Conservation (phyloP, 768 basidiomycete genomes). For the Kwoniella europaea region DNA sequence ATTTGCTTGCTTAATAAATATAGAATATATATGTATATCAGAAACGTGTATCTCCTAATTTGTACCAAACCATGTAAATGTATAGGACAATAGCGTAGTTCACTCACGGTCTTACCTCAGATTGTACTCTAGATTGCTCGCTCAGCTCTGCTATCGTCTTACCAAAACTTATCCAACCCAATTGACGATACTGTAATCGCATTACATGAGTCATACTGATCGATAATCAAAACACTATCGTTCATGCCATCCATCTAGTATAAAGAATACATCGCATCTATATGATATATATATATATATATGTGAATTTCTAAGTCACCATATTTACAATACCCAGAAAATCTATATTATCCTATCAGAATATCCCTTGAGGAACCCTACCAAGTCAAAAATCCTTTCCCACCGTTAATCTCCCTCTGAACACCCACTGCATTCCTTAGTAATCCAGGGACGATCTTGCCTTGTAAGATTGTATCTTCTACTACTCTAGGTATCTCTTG, state of each 20-base stretch:
- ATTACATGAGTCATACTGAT: too few species aligned
- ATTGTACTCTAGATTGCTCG: not conserved
- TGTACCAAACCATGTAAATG: not conserved
- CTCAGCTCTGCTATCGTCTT: too few species aligned
- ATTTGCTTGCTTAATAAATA: not conserved
- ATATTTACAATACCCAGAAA: not conserved
- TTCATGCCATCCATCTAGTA: too few species aligned
- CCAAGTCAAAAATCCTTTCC: conserved; percentile 26
- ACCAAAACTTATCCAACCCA: too few species aligned
- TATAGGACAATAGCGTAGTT: not conserved
- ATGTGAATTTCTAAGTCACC: too few species aligned
- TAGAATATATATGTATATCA: not conserved
- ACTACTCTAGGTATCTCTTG: conserved; percentile 69
- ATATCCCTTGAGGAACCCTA: not conserved
- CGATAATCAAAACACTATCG: too few species aligned
- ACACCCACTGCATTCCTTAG: conserved; percentile 86
- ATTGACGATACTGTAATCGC: too few species aligned
- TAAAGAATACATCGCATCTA: too few species aligned
- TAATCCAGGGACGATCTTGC: conserved; percentile 80
- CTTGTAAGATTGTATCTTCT: conserved; percentile 81
- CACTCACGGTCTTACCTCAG: not conserved
- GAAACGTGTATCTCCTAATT: not conserved
- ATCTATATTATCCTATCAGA: not conserved
- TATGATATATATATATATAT: too few species aligned
- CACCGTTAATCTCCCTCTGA: conserved; percentile 26